Conservation (phyloP, 2,329 filamentous ascomycete species). For the Ascochyta pisi region DNA sequence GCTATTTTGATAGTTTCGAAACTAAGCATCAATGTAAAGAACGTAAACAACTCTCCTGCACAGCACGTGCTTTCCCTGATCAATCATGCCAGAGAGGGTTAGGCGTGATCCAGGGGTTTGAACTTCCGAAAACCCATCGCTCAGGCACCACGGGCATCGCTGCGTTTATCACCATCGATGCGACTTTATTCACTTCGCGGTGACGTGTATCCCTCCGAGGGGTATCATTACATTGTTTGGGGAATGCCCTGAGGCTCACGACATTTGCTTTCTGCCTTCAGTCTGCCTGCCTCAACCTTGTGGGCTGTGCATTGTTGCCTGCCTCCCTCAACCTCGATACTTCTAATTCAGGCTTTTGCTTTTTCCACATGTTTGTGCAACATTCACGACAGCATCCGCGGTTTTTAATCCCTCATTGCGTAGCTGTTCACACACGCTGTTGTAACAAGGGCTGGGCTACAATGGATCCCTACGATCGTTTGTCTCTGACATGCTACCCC, state of each 20-base stretch:
- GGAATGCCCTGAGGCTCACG: background rate
- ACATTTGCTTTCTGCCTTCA: background rate
- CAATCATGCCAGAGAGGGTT: no score
- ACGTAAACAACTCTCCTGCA: background rate
- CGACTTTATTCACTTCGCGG: no score
- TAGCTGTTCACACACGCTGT: background rate
- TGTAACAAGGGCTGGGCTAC: no score
- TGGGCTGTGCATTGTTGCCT: background rate
- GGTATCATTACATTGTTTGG: background rate
- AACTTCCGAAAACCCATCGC: no score
- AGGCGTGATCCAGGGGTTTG: no score
- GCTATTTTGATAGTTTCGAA: background rate
- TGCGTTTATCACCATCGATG: no score
- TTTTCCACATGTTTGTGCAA: background rate
- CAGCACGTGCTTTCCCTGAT: no score
- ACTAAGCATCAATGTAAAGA: conserved; percentile 6
- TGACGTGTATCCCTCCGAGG: no score
- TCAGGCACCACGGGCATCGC: no score
- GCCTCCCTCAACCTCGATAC: background rate
- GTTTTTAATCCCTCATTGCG: background rate
- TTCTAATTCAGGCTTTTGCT: background rate
- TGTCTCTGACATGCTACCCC: no score
- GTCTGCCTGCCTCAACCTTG: background rate
- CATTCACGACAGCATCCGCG: background rate
- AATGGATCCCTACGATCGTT: no score